These are phyloP conservation scores for Tolypocladium cylindrosporum DNA, from an alignment of 2,329 filamentous ascomycete genomes.

Conservation along the genomic window DNA sequence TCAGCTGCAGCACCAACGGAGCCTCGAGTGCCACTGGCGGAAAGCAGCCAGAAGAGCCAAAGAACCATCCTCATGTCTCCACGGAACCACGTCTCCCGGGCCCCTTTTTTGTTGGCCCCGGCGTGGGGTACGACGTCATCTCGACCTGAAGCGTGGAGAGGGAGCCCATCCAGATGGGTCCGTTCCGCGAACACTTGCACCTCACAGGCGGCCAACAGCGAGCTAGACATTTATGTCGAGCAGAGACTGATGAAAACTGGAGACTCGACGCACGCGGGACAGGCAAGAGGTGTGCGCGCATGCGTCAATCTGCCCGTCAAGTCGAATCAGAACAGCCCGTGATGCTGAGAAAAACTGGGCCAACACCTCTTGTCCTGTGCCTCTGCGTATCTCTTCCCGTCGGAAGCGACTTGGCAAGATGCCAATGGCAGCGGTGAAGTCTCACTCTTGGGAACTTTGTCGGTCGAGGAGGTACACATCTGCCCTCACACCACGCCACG, in stretches of 20 bases:
- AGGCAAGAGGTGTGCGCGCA: neutral
- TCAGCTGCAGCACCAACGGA: no score
- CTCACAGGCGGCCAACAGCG: neutral
- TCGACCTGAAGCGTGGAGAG: neutral
- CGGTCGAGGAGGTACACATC: no score
- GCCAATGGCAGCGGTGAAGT: neutral
- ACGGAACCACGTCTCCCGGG: neutral
- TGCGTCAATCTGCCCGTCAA: neutral
- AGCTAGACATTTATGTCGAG: neutral
- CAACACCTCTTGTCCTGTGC: no score
- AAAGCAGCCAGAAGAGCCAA: no score
- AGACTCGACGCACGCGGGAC: neutral
- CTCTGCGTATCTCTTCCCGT: no score
- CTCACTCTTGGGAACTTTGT: no score
- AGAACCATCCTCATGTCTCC: no score
- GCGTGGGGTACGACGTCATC: conserved; percentile 8
- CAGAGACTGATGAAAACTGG: neutral
- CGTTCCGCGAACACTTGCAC: neutral
- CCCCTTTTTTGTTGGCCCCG: neutral
- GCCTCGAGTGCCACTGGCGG: no score
- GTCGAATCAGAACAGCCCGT: neutral
- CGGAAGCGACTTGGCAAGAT: neutral
- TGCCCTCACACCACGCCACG: no score
- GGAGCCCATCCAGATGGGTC: neutral
- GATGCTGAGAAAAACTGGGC: no score